Percentiles rank a stretch among this genome's conserved stretches.
These are phyloP conservation scores for Trichoderma afroharzianum DNA, from an alignment of 2,329 filamentous ascomycete genomes.

Conservation along the genomic window DNA sequence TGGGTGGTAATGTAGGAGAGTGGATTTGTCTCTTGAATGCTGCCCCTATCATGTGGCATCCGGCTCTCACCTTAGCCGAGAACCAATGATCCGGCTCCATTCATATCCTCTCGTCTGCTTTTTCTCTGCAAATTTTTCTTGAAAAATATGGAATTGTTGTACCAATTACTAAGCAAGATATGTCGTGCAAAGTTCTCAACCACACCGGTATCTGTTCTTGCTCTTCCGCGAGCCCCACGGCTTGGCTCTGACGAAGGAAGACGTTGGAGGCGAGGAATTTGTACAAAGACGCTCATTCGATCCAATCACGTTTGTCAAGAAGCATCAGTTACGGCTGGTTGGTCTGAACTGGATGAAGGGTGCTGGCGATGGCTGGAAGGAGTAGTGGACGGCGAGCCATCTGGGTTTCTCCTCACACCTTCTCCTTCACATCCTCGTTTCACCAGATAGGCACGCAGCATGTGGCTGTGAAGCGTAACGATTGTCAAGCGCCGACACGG, in stretches of 20 bases:
- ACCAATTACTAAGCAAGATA: background rate
- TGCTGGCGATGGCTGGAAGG: slow-evolving; percentile 42
- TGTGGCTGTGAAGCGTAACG: background rate
- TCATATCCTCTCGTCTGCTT: background rate
- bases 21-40: background rate
- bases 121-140: background rate
- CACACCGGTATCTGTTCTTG: slow-evolving; percentile 46
- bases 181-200: slow-evolving; percentile 37
- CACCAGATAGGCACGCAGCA: slow-evolving; percentile 6
- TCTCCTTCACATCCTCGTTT: background rate
- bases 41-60: slow-evolving; percentile 9
- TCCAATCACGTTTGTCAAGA: slow-evolving; percentile 36
- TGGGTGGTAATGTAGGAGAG: slow-evolving; percentile 8
- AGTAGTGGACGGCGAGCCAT: slow-evolving; percentile 13
- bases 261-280: slow-evolving; percentile 47
- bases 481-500: slow-evolving; percentile 7
- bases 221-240: slow-evolving; percentile 40
- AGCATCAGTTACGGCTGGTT: slow-evolving; percentile 37
- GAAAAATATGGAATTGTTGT: background rate
- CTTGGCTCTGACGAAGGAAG: slow-evolving; percentile 35
- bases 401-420: background rate
- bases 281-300: slow-evolving; percentile 43
- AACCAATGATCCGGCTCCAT: background rate
- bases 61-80: background rate
- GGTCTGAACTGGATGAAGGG: slow-evolving; percentile 46